A percentile compares a stretch with the other conserved stretches of the same genome.
Conservation (phyloP, 805 yeast species). For the Ascoidea rubescens region DNA sequence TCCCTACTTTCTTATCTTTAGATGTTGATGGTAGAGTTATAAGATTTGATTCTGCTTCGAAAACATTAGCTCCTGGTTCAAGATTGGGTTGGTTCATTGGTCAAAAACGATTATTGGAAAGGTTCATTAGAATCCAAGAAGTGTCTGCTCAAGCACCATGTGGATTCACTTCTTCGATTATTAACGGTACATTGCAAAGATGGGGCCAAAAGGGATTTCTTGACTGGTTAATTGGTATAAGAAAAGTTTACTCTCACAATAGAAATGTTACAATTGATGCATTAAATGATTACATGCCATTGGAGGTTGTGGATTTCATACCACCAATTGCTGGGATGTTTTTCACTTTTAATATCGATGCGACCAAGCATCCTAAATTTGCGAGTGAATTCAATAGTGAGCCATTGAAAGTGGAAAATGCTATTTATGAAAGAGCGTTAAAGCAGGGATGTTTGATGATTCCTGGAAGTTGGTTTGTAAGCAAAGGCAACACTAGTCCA, state of each 20-base stretch:
- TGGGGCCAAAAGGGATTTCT: conserved; percentile 89
- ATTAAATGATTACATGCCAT: conserved; percentile 43
- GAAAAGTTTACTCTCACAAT: conserved; percentile 74
- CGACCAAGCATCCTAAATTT: conserved; percentile 68
- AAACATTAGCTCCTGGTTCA: conserved; percentile 83
- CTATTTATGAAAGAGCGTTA: conserved; percentile 47
- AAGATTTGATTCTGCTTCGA: conserved; percentile 82
- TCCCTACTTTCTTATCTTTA: conserved; percentile 58
- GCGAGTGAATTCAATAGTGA: conserved; percentile 39
- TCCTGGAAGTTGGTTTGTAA: conserved; percentile 75
- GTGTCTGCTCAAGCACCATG: conserved; percentile 69
- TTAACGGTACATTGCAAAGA: conserved; percentile 55
- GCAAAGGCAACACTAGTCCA: conserved; percentile 38
- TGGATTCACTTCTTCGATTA: conserved; percentile 64
- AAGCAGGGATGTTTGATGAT: conserved; percentile 54
- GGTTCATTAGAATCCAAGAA: conserved; percentile 62
- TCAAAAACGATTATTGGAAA: conserved; percentile 47
- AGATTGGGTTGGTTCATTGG: conserved; percentile 87
- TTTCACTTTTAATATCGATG: conserved; percentile 61
- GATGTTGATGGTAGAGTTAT: conserved; percentile 85
- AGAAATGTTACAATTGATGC: conserved; percentile 81
- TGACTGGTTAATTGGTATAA: conserved; percentile 77
- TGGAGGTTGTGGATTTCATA: conserved; percentile 23
- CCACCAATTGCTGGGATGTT: conserved; percentile 85
- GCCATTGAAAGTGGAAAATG: conserved; percentile 49